phyloP scores from a whole-genome alignment of 228 moss, liverwort and hornwort genomes.

The Sphagnum fallax region DNA sequence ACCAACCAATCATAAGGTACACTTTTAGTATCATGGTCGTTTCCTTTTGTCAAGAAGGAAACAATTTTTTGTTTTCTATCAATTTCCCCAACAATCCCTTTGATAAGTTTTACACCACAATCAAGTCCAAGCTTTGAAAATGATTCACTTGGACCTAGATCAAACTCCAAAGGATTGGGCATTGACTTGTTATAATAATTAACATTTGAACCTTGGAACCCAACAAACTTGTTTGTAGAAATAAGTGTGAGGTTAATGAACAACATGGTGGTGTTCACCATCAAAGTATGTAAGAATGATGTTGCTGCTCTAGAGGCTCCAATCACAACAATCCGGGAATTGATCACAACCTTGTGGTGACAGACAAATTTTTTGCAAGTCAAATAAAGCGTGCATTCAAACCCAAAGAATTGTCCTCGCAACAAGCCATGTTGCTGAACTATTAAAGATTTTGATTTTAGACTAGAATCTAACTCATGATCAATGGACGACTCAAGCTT shows the following conservation, averaged over 20 bases:
- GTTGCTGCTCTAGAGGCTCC: slow-evolving; percentile 48
- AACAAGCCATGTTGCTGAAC: too few relatives aligned
- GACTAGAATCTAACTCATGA: too few relatives aligned
- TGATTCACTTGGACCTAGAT: slow-evolving; percentile 24
- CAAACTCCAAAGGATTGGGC: slow-evolving; percentile 18
- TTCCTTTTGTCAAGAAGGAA: slow-evolving; percentile 10
- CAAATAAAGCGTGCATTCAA: slow-evolving; percentile 38
- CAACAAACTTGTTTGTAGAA: slow-evolving; percentile 4
- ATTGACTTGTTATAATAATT: too few relatives aligned
- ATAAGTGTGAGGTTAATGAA: slow-evolving; percentile 38
- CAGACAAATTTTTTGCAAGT: slow-evolving; percentile 23
- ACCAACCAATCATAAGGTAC: slow-evolving; percentile 40
- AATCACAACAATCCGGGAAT: slow-evolving; percentile 39
- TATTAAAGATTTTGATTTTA: too few relatives aligned
- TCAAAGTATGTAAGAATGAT: slow-evolving; percentile 32
- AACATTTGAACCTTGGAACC: slow-evolving; percentile 11
- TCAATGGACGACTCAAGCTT: too few relatives aligned
- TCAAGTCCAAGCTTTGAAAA: slow-evolving; percentile 45
- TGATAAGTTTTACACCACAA: slow-evolving; percentile 37
- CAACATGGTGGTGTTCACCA: slow-evolving; percentile 26
- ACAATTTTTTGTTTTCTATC: slow-evolving; percentile 23
- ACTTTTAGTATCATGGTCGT: slow-evolving; percentile 4
- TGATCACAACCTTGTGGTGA: slow-evolving; percentile 29
- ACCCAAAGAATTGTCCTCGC: slow-evolving; percentile 29
- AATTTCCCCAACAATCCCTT: slow-evolving; percentile 22